Base-by-base conservation (phyloP, 345 rosid species). In the Arabidopsis suecica region DNA sequence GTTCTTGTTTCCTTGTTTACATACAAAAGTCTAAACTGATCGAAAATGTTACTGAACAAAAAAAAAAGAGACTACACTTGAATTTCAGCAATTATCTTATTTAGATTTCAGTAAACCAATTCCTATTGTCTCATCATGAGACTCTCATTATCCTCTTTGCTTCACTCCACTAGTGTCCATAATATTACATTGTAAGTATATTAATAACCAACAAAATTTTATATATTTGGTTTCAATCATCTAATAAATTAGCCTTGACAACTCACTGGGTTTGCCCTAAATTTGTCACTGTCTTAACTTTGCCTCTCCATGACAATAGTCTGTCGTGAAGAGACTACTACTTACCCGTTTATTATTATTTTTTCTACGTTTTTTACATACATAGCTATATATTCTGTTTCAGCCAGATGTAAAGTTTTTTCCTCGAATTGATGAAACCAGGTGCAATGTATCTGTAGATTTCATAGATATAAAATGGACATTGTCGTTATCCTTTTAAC, bases 371-470 rank as follows among this genome's bases (percentile, higher is more conserved):
- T 55, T 54, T 68, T 30, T 16, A 8, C 42, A n/a, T 16, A 8
- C 42, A n/a, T 42, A 42, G 5, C 45, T 13, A 7, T 3, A 37
- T 42, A 1, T 32, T 70, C 47, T 59, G 37, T 32, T 49, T 5
- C 32, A 71, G 67, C 9, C 37, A 47, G 3, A 36, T 14, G n/a
- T 9, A 9, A 56, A 18, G 14, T 36, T 0, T 3, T 6, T 7
- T 4, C 40, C 38, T 23, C 12, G 59, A 9, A 9, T n/a, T 71
- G 38, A 49, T 30, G 16, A 49, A 50, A 61, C 41, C 2, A 71
- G 22, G 32, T 28, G 60, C 75, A 61, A 60, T 71, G 75, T 14
- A 61, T 61, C 30, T 23, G 50, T 6, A 28, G 18, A 60, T 61
- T 23, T 41, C 20, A 23, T 61, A 38, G 30, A 28, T 28, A 6